Conservation (phyloP, 805 yeast species). For the Wickerhamiella kurtzmanii region DNA sequence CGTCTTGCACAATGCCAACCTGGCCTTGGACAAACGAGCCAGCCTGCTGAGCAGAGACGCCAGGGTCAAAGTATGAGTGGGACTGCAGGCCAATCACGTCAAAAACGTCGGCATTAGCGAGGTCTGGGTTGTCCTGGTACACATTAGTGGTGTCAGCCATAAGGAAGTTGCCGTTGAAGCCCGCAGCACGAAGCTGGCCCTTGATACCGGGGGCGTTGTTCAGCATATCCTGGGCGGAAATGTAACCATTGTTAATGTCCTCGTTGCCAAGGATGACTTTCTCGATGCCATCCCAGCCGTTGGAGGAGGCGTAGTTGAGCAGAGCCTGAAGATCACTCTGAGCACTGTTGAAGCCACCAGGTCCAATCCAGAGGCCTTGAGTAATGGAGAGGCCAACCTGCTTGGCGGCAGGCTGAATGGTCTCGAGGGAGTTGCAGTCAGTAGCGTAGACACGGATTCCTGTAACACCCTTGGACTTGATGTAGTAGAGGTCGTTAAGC, state of each 20-base stretch:
- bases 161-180: slow-evolving; percentile 62
- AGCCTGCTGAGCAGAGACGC: slow-evolving; percentile 47
- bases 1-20: slow-evolving; percentile 36
- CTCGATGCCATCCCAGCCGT: slow-evolving; percentile 64
- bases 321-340: slow-evolving; percentile 47
- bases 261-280: slow-evolving; percentile 79
- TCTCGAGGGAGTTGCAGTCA: slow-evolving; percentile 60
- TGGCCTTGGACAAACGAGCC: slow-evolving; percentile 62
- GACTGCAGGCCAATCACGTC: slow-evolving; percentile 81
- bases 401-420: slow-evolving; percentile 48
- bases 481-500: slow-evolving; percentile 41
- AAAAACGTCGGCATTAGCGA: slow-evolving; percentile 49
- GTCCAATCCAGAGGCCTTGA: slow-evolving; percentile 76
- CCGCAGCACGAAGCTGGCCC: slow-evolving; percentile 44
- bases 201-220: slow-evolving; percentile 54
- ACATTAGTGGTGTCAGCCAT: slow-evolving; percentile 86
- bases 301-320: slow-evolving; percentile 34
- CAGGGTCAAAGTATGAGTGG: slow-evolving; percentile 65
- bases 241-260: slow-evolving; percentile 54
- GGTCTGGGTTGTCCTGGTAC: slow-evolving; percentile 45
- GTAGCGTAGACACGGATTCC: slow-evolving; percentile 72
- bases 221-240: slow-evolving; percentile 48
- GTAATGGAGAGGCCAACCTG: slow-evolving; percentile 55
- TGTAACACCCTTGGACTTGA: slow-evolving; percentile 47
- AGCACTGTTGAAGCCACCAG: slow-evolving; percentile 47